Evolutionary conservation across 2,329 filamentous ascomycete genomes (phyloP).

Genomic region (Aureobasidium leucospermi): DNA sequence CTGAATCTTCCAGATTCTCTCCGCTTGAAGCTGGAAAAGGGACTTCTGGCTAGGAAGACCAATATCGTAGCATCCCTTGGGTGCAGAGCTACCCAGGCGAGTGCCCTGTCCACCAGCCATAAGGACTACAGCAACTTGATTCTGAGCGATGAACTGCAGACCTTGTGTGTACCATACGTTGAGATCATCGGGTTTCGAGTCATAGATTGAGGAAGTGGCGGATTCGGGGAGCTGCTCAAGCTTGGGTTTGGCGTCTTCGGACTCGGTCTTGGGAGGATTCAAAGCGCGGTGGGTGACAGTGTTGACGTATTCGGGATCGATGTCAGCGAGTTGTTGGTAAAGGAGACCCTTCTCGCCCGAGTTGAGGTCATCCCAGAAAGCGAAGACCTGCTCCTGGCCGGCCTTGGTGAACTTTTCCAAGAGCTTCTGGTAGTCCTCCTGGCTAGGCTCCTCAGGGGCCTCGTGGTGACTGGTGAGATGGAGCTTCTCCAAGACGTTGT

Average conservation of each 20-base stretch:
- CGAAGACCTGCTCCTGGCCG: slow-evolving; percentile 73
- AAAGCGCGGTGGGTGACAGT: slow-evolving; percentile 75
- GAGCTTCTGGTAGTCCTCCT: slow-evolving; percentile 60
- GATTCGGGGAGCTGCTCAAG: slow-evolving; percentile 85
- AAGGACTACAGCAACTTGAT: slow-evolving; percentile 76
- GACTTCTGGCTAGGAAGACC: slow-evolving; percentile 88
- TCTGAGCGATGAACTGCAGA: slow-evolving; percentile 57
- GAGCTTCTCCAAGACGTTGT: slow-evolving; percentile 36
- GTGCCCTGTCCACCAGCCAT: slow-evolving; percentile 98
- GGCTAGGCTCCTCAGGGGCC: slow-evolving; percentile 47
- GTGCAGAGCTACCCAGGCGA: slow-evolving; percentile 83
- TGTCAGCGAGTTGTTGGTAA: slow-evolving; percentile 71
- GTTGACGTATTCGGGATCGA: slow-evolving; percentile 84
- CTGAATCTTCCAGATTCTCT: slow-evolving; percentile 84
- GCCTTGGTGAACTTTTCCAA: slow-evolving; percentile 66
- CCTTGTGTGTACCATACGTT: slow-evolving; percentile 74
- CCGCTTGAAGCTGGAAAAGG: slow-evolving; percentile 94
- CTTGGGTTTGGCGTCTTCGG: slow-evolving; percentile 43
- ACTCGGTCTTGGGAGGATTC: slow-evolving; percentile 60
- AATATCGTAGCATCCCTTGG: slow-evolving; percentile 97
- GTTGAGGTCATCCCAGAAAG: slow-evolving; percentile 76
- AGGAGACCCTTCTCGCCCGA: slow-evolving; percentile 67
- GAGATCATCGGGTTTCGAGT: slow-evolving; percentile 72
- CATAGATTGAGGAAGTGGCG: slow-evolving; percentile 83
- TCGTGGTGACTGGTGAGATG: slow-evolving; percentile 30